These are phyloP conservation scores for Vigna angularis DNA, from an alignment of 306 rosid species.

Conservation along the genomic window DNA sequence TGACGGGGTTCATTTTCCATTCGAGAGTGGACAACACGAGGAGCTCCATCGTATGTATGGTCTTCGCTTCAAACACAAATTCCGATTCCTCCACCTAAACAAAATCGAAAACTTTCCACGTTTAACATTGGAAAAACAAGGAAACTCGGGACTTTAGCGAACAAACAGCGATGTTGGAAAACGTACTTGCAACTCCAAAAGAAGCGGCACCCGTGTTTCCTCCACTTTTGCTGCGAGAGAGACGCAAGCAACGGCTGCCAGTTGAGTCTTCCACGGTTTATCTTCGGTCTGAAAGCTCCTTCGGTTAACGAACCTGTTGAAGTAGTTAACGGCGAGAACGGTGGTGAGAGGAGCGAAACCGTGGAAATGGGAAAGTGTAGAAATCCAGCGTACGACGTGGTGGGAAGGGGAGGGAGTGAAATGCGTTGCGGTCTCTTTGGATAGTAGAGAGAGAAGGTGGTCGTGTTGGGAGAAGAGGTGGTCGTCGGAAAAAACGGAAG, in stretches of 20 bases:
- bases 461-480: slow-evolving; percentile 14
- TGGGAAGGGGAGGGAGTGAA: slow-evolving; percentile 49
- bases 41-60: slow-evolving; percentile 89
- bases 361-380: slow-evolving; percentile 52
- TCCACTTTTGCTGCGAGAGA: slow-evolving; percentile 91
- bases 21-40: slow-evolving; percentile 76
- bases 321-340: slow-evolving; percentile 81
- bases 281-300: slow-evolving; percentile 49
- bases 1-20: slow-evolving; percentile 91
- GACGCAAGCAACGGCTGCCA: slow-evolving; percentile 70
- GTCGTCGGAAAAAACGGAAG: not conserved
- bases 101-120: not conserved
- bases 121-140: slow-evolving; percentile 31
- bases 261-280: slow-evolving; percentile 83
- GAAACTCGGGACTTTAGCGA: slow-evolving; percentile 38
- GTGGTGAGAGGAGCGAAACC: slow-evolving; percentile 71
- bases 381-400: slow-evolving; percentile 70
- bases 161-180: not conserved
- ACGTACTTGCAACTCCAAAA: slow-evolving; percentile 78
- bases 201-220: slow-evolving; percentile 77
- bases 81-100: slow-evolving; percentile 74
- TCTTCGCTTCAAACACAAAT: slow-evolving; percentile 77
- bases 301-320: slow-evolving; percentile 68
- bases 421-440: slow-evolving; percentile 61
- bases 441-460: slow-evolving; percentile 60